phyloP scores from a whole-genome alignment of 345 rosid species.

The Microthlaspi erraticum region DNA sequence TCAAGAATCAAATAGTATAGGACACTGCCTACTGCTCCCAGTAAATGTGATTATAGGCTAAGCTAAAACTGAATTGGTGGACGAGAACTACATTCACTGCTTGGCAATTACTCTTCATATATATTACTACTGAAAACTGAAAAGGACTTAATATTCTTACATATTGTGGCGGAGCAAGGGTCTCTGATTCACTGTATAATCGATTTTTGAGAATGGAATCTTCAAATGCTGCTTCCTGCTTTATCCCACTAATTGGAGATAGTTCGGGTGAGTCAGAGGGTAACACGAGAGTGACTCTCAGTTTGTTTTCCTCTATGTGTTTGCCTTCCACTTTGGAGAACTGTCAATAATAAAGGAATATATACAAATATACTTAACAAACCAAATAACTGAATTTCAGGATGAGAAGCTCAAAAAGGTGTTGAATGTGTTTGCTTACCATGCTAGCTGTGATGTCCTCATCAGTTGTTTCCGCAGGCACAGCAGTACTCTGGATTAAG shows the following conservation, averaged over 20 bases:
- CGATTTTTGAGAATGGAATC: slow-evolving; percentile 59
- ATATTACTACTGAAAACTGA: slow-evolving; percentile 14
- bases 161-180: slow-evolving; percentile 48
- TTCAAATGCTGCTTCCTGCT: slow-evolving; percentile 55
- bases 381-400: slow-evolving; percentile 15
- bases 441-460: slow-evolving; percentile 68
- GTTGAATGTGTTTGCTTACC: slow-evolving; percentile 48
- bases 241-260: slow-evolving; percentile 66
- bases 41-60: not conserved
- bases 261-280: slow-evolving; percentile 73
- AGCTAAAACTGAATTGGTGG: slow-evolving; percentile 15
- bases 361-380: slow-evolving; percentile 14
- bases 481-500: slow-evolving; percentile 84
- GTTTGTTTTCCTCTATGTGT: slow-evolving; percentile 82
- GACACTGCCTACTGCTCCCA: slow-evolving; percentile 10
- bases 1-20: slow-evolving; percentile 5
- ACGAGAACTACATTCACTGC: slow-evolving; percentile 27
- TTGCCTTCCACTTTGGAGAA: slow-evolving; percentile 68
- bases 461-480: slow-evolving; percentile 70
- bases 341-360: slow-evolving; percentile 47
- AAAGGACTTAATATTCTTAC: slow-evolving; percentile 48
- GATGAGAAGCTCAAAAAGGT: slow-evolving; percentile 24
- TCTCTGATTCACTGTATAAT: slow-evolving; percentile 50
- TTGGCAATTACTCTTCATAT: slow-evolving; percentile 27
- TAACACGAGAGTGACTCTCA: slow-evolving; percentile 67